Base-by-base conservation (phyloP, 2,329 filamentous ascomycete species). In the Stagonosporopsis rhizophila region DNA sequence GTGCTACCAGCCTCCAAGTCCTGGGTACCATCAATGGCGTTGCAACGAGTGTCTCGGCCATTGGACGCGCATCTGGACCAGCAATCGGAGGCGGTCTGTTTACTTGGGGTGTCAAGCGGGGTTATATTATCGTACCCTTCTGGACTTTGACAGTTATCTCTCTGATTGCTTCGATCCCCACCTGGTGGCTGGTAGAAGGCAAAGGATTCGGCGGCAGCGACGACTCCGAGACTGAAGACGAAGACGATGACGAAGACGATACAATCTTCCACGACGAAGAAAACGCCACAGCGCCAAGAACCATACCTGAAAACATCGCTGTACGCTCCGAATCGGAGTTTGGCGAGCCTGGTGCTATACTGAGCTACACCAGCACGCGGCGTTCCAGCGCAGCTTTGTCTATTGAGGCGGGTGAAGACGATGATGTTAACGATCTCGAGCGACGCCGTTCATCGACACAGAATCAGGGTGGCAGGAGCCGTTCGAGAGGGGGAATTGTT, bases 11-110 rank as follows among this genome's bases (percentile, higher is more conserved):
- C 51, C 79, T 96, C 15, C 81, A 84, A 39, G 85, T 96, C 9
- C 83, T 98, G 5, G 93, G 92, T 1, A 97, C 93, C 0, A 79
- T 98, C 52, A 98, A 98, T 69, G 95, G 94, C 2, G 87, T 96
- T 59, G 93, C 92, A 0, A 96, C 93, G 0, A 90, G 89, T 52
- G 86, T 93, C 30, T 89, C 88, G 61, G 92, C 91, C 0, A 75
- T 97, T 5, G 94, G 93, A 1, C 82, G 93, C 44, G 93, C 92
- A 0, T 69, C 84, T 0, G 95, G 95, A 0, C 94, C 95, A 0
- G 90, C 90, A 0, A 75, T 89, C 30, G 84, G 87, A 0, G 94
- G 94, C 0, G 78, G 82, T 1, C 81, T 87, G 0, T 97, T 96
- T 70, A 89, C 87, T 0, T 86, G 85, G 78, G 94, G 94, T 1